Conservation (phyloP, 1,139 yeast species). For the Hyphopichia pseudoburtonii region DNA sequence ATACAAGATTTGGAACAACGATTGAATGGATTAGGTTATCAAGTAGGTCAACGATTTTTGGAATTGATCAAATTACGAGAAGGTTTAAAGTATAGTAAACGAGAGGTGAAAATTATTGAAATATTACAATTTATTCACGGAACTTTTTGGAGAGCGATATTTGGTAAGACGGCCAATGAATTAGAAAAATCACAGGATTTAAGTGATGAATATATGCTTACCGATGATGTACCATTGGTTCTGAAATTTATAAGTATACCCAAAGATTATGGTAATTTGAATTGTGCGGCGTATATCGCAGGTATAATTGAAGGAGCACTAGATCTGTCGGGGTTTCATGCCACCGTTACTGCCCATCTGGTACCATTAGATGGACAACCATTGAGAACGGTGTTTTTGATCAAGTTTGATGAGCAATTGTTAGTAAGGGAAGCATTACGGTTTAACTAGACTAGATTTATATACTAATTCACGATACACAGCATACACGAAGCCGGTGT, state of each 20-base stretch:
- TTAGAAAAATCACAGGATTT: slow-evolving; percentile 84
- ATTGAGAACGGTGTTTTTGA: slow-evolving; percentile 76
- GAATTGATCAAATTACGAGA: slow-evolving; percentile 46
- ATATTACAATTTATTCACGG: slow-evolving; percentile 83
- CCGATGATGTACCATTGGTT: slow-evolving; percentile 77
- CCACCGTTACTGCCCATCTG: slow-evolving; percentile 85
- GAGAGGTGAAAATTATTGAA: slow-evolving; percentile 76
- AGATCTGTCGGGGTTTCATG: slow-evolving; percentile 77
- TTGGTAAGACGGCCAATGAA: slow-evolving; percentile 83
- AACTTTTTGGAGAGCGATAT: slow-evolving; percentile 76
- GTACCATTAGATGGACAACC: slow-evolving; percentile 68
- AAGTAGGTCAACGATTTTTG: slow-evolving; percentile 48
- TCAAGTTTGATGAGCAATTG: slow-evolving; percentile 68
- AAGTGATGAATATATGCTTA: slow-evolving; percentile 80
- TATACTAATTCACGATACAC: no score
- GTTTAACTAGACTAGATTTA: slow-evolving; percentile 3
- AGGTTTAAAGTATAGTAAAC: slow-evolving; percentile 61
- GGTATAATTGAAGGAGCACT: slow-evolving; percentile 91
- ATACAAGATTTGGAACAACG: slow-evolving; percentile 75
- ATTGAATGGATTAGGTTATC: slow-evolving; percentile 75
- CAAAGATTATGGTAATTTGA: slow-evolving; percentile 73
- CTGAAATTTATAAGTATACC: slow-evolving; percentile 80
- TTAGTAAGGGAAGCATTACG: slow-evolving; percentile 51
- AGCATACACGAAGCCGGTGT: no score
- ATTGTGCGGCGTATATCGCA: slow-evolving; percentile 84